Conservation (phyloP, 805 yeast species). For the Cyberlindnera japonica region DNA sequence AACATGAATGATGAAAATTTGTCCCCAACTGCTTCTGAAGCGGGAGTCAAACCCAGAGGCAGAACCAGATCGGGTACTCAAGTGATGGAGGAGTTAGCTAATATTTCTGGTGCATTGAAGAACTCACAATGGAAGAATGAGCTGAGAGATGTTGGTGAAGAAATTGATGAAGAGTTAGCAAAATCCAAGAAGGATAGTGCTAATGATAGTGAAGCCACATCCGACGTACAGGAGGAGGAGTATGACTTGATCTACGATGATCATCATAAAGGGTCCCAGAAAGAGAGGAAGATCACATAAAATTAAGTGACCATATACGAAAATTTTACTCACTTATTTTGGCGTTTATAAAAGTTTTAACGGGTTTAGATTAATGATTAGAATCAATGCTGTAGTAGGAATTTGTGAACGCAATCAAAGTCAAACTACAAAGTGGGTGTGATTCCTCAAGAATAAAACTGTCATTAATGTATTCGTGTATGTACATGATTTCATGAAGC, state of each 20-base stretch:
- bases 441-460: too few relatives aligned
- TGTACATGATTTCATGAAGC: slow-evolving; percentile 1
- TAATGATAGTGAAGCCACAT: not conserved
- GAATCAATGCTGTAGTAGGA: too few relatives aligned
- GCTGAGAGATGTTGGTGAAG: slow-evolving; percentile 14
- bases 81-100: slow-evolving; percentile 13
- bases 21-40: slow-evolving; percentile 14
- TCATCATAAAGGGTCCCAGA: slow-evolving; percentile 2
- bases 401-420: too few relatives aligned
- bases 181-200: not conserved
- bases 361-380: too few relatives aligned
- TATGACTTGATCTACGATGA: slow-evolving; percentile 4
- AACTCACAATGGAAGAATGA: slow-evolving; percentile 22
- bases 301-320: too few relatives aligned
- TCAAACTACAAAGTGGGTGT: too few relatives aligned
- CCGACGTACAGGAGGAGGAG: slow-evolving; percentile 7
- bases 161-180: slow-evolving; percentile 11
- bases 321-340: too few relatives aligned
- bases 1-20: slow-evolving; percentile 15
- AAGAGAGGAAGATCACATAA: slow-evolving; percentile 9
- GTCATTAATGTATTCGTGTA: slow-evolving; percentile 2
- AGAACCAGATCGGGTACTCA: slow-evolving; percentile 8
- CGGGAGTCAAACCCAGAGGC: not conserved
- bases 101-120: slow-evolving; percentile 17
- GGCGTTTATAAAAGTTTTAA: too few relatives aligned